Percentiles rank a stretch among this genome's conserved stretches.
phyloP scores from a whole-genome alignment of 345 rosid genomes.

The Lagerstroemia speciosa region DNA sequence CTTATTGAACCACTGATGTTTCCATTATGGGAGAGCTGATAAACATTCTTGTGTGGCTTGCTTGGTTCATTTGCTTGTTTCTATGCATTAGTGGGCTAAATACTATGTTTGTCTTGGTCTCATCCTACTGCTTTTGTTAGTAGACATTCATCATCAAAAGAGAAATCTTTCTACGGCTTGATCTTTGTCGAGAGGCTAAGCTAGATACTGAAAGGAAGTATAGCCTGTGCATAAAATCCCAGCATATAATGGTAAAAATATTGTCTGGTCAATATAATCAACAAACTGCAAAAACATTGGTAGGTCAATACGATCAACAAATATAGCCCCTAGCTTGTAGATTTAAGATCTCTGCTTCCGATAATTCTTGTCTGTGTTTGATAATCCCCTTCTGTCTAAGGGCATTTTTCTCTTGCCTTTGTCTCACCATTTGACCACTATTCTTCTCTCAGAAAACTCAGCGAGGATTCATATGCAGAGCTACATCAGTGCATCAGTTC shows the following conservation, averaged over 20 bases:
- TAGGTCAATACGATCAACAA: not conserved
- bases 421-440: not conserved
- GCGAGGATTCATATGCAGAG: constrained; percentile 68
- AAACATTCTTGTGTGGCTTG: not conserved
- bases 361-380: not conserved
- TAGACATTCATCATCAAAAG: not conserved
- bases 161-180: not conserved
- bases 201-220: not conserved
- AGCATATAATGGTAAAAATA: not conserved
- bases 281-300: not conserved
- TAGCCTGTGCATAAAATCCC: not conserved
- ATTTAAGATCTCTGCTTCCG: not conserved
- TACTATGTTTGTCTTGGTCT: not conserved
- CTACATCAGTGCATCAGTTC: constrained; percentile 46
- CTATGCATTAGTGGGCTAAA: not conserved
- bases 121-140: not conserved
- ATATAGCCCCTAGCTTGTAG: not conserved
- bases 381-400: not conserved
- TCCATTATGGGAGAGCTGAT: not conserved
- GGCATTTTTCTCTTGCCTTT: not conserved
- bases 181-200: not conserved
- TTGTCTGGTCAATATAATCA: not conserved
- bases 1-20: not conserved
- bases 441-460: constrained; percentile 41
- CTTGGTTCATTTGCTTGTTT: not conserved